Conservation (phyloP, 2,329 filamentous ascomycete genomes). For the Cercospora sp. region DNA sequence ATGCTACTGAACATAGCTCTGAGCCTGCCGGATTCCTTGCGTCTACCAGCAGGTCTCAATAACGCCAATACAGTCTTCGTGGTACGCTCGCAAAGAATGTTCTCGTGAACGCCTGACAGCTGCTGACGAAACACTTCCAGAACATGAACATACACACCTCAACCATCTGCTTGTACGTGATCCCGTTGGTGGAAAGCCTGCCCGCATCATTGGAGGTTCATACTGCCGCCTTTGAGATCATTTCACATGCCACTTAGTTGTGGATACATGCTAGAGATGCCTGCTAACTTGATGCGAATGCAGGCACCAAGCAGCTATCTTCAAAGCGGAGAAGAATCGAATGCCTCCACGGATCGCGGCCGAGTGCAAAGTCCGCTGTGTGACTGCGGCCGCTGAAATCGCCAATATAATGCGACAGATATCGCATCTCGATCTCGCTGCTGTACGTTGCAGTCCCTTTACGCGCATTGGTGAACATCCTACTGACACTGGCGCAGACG, state of each 20-base stretch:
- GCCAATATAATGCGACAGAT: slow-evolving; percentile 94
- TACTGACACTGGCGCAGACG: slow-evolving; percentile 49
- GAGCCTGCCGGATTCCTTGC: slow-evolving; percentile 75
- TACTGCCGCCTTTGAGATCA: neutral
- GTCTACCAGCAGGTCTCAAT: slow-evolving; percentile 71
- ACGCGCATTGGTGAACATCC: slow-evolving; percentile 54
- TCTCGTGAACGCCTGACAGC: neutral
- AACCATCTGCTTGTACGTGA: slow-evolving; percentile 72
- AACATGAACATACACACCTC: slow-evolving; percentile 98
- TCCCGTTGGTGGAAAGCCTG: neutral
- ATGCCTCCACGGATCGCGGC: slow-evolving; percentile 74
- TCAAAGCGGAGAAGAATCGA: slow-evolving; percentile 89
- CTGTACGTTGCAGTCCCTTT: slow-evolving; percentile 52
- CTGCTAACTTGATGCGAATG: neutral
- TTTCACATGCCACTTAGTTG: neutral
- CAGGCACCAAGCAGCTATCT: slow-evolving; percentile 88
- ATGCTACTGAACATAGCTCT: slow-evolving; percentile 85
- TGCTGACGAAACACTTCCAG: slow-evolving; percentile 5
- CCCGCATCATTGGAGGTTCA: neutral
- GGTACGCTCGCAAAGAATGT: neutral
- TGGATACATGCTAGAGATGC: neutral
- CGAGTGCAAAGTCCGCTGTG: slow-evolving; percentile 90
- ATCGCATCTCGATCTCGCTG: slow-evolving; percentile 80
- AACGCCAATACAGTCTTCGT: slow-evolving; percentile 87
- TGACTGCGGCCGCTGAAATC: slow-evolving; percentile 90